A percentile compares a stretch with the other conserved stretches of the same genome.
These are phyloP conservation scores for Haemoproteus tartakovskyi DNA, from an alignment of 169 alveolate species.

Conservation along the genomic window DNA sequence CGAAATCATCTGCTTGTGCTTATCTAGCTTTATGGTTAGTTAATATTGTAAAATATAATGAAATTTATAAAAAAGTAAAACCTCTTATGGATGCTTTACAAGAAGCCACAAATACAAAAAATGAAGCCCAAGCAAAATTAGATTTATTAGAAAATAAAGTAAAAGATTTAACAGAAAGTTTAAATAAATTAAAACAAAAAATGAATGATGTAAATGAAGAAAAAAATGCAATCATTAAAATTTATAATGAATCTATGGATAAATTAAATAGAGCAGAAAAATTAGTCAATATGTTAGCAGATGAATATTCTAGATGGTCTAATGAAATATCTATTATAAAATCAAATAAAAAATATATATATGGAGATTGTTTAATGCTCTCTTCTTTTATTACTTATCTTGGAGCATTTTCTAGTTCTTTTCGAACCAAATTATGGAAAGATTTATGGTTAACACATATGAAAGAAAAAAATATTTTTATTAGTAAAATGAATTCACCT, in stretches of 20 bases:
- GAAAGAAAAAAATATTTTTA: constrained; percentile 83
- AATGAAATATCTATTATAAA: constrained; percentile 87
- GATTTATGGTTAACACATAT: constrained; percentile 90
- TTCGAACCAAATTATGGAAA: constrained; percentile 88
- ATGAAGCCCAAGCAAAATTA: constrained; percentile 89
- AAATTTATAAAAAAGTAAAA: constrained; percentile 90
- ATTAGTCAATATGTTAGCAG: constrained; percentile 92
- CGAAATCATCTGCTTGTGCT: constrained; percentile 92
- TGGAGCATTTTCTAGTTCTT: constrained; percentile 91
- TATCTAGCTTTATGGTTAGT: constrained; percentile 93
- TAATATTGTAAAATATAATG: constrained; percentile 90
- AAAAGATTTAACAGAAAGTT: constrained; percentile 82
- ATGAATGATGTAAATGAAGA: constrained; percentile 89
- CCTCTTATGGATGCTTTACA: constrained; percentile 90
- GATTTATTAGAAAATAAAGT: constrained; percentile 88
- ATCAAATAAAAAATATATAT: constrained; percentile 84
- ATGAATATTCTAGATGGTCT: constrained; percentile 95
- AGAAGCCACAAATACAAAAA: constrained; percentile 87
- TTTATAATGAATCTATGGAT: constrained; percentile 86
- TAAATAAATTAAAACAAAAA: constrained; percentile 82
- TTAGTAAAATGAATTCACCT: constrained; percentile 88
- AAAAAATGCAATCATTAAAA: constrained; percentile 85
- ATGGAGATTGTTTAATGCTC: constrained; percentile 93
- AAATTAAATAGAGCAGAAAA: constrained; percentile 91
- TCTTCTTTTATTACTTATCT: constrained; percentile 95